These are phyloP conservation scores for Phytophthora citricola DNA, from an alignment of 352 stramenopile genomes.

Conservation along the genomic window DNA sequence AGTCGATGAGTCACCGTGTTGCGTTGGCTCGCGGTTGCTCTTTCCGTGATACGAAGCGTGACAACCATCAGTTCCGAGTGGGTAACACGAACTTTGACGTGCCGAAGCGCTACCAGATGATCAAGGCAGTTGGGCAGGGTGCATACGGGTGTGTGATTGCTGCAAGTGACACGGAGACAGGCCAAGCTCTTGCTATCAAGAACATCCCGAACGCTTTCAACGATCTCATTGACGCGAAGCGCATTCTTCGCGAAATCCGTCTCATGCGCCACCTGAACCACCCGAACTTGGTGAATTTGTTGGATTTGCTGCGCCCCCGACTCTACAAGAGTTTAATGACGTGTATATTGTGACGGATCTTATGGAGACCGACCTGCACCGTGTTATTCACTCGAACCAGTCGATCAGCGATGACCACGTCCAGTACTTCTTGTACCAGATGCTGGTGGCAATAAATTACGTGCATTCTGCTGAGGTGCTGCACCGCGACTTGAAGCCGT, in stretches of 20 bases:
- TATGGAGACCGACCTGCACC: constrained; percentile 82
- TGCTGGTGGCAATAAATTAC: constrained; percentile 82
- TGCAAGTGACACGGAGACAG: constrained; percentile 85
- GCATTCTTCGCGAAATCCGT: constrained; percentile 88
- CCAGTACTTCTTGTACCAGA: constrained; percentile 85
- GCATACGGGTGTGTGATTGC: constrained; percentile 93
- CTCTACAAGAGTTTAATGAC: constrained; percentile 89
- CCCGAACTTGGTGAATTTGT: constrained; percentile 83
- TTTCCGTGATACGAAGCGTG: constrained; percentile 83
- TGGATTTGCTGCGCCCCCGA: constrained; percentile 80
- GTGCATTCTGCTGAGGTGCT: constrained; percentile 83
- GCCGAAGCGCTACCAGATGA: constrained; percentile 88
- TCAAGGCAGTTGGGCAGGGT: constrained; percentile 90
- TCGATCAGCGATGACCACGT: constrained; percentile 83
- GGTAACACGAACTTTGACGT: constrained; percentile 90
- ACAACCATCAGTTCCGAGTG: constrained; percentile 90
- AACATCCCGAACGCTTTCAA: constrained; percentile 96
- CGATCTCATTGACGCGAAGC: constrained; percentile 88
- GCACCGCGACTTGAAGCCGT: constrained; percentile 81
- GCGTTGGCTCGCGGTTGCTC: constrained; percentile 77
- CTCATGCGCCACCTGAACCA: constrained; percentile 90
- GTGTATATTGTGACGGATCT: constrained; percentile 87
- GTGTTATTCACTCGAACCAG: constrained; percentile 85
- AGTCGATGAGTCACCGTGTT: constrained; percentile 67
- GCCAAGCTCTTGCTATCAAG: constrained; percentile 94